These are phyloP conservation scores for Zostera marina DNA, from an alignment of 116 monocot genomes.

Conservation along the genomic window DNA sequence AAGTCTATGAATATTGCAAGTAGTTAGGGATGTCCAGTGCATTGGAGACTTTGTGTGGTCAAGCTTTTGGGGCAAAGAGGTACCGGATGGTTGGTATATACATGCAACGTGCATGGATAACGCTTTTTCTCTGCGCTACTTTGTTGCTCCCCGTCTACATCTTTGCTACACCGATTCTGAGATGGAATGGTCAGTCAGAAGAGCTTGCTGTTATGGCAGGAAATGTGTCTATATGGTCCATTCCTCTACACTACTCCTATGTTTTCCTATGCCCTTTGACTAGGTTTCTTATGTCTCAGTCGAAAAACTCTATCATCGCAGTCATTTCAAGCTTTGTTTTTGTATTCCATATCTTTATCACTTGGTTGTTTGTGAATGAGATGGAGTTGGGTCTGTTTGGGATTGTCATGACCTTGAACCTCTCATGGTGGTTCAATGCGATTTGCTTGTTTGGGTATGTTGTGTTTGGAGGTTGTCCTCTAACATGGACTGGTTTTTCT, in stretches of 20 bases:
- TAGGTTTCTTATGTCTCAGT: constrained; percentile 21
- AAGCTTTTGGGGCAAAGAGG: constrained; percentile 33
- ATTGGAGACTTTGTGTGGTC: constrained; percentile 43
- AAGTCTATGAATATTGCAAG: too few species aligned
- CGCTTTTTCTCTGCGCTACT: constrained; percentile 12
- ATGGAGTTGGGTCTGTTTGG: too few species aligned
- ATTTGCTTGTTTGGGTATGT: constrained; percentile 38
- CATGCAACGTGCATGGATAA: constrained; percentile 40
- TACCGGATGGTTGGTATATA: constrained; percentile 29
- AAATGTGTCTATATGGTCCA: too few species aligned
- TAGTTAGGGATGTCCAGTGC: constrained; percentile 52
- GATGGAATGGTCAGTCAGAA: not conserved
- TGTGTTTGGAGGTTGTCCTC: constrained; percentile 30
- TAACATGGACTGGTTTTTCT: constrained; percentile 59
- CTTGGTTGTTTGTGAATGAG: constrained; percentile 26
- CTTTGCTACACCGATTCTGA: constrained; percentile 28
- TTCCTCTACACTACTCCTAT: not conserved
- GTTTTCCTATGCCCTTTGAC: not conserved
- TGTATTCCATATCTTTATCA: constrained; percentile 20
- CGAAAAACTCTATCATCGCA: constrained; percentile 15
- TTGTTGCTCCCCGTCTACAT: constrained; percentile 13
- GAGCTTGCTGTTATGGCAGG: constrained; percentile 11
- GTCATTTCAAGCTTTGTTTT: constrained; percentile 8
- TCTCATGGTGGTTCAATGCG: constrained; percentile 42
- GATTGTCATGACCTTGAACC: constrained; percentile 37